Base-by-base conservation (phyloP, 2,329 filamentous ascomycete species). In the Fusarium sp. region DNA sequence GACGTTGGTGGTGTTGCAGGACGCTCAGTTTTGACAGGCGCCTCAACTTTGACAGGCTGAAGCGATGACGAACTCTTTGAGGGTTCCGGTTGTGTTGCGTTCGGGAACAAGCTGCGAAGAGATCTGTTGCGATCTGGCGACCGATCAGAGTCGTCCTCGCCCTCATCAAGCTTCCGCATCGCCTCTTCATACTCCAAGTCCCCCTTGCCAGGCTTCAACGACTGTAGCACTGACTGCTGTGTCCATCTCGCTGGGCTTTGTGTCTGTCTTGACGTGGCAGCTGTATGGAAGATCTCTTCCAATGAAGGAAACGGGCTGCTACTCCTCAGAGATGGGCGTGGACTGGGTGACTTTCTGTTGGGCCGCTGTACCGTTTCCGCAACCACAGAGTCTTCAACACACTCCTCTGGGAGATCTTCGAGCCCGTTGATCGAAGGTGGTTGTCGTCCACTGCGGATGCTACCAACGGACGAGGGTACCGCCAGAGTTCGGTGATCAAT, bases 371-470 rank as follows among this genome's bases (percentile, higher is more conserved):
- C 50, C 6, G 75, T 77, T 24, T 78, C 79, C 8, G 71, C 72
- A 18, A 78, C 74, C 2, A 78, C 47, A 4, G 73, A 77, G 11
- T 78, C 72, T 22, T 68, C 69, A 54, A 76, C 37, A 22, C 45
- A 60, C 18, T 76, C 70, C 37, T 78, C 75, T 1, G 80, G 73
- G 1, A 81, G 79, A 5, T 82, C 77, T 20, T 73, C 69, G 42
- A 82, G 81, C 42, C 80, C 77, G 38, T 84, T 82, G 14, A 82
- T 78, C 6, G 83, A 84, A 65, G 88, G 86, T 5, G 85, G 84
- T 66, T 90, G 89, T 16, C 87, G 84, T 27, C 87, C 88, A 75
- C 85, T 89, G 68, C 56, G 82, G 72, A 83, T 78, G 73, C 84
- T 89, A 67, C 82, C 83, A 10, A 78, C 78, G 34, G 77, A 78